phyloP scores from a whole-genome alignment of 305 asterid species.

The Coffea humblotiana region DNA sequence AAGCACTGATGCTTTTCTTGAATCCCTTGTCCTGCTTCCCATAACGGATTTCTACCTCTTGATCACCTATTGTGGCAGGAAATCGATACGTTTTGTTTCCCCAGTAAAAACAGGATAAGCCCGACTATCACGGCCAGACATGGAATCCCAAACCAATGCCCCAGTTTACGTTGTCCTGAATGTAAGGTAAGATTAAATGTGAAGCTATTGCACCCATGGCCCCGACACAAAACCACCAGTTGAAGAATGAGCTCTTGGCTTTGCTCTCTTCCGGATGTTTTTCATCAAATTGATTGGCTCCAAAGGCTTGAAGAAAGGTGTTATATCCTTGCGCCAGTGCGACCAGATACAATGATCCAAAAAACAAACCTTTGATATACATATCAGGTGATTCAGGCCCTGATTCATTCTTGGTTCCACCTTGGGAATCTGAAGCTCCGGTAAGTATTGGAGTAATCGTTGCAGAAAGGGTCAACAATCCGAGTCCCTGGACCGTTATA shows the following conservation, averaged over 20 bases:
- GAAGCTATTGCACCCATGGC: conserved; percentile 12
- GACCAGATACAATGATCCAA: conserved; percentile 18
- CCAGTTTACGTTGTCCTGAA: conserved; percentile 31
- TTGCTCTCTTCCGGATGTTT: conserved; percentile 17
- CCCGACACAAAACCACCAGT: conserved; percentile 26
- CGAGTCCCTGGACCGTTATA: too few species aligned
- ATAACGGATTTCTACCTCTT: neutral
- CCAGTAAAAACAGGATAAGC: conserved; percentile 17
- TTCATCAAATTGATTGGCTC: conserved; percentile 29
- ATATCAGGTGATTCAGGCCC: neutral
- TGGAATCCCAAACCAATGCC: conserved; percentile 28
- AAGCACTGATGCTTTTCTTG: too few species aligned
- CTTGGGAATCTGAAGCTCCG: too few species aligned
- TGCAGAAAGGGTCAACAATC: too few species aligned
- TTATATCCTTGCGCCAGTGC: conserved; percentile 27
- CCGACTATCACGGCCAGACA: conserved; percentile 16
- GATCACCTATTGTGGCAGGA: neutral
- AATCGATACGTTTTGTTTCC: conserved; percentile 19
- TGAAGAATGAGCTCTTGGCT: conserved; percentile 30
- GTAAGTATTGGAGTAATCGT: too few species aligned
- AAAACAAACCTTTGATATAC: conserved; percentile 6
- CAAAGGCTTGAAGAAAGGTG: conserved; percentile 29
- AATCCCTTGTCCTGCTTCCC: too few species aligned
- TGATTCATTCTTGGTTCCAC: too few species aligned
- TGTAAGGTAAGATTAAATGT: conserved; percentile 14